Base-by-base conservation (phyloP, 306 rosid species). In the Cucurbita argyrosperma region DNA sequence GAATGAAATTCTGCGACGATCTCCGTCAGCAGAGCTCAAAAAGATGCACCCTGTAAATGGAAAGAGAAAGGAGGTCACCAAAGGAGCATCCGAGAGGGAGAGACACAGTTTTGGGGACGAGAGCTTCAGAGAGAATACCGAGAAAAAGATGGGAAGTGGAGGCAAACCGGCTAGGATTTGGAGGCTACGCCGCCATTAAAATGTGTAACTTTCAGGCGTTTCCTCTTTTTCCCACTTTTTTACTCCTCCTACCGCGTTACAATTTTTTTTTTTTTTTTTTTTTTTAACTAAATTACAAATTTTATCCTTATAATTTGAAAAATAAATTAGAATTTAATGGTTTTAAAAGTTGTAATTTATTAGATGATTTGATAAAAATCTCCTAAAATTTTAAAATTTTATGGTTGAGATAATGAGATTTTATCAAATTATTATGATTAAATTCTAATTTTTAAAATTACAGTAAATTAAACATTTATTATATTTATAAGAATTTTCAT, bases 41-140 rank as follows among this genome's bases (percentile, higher is more conserved):
- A 23, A 26, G 11, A 45, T 12, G 7, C 55, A 49, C 4, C 74
- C 38, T 69, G 74, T 15, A 49, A 69, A 69, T 15, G 8, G 43
- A 26, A 13, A 69, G 4, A 26, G 43, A 49, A 30, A 69, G 23
- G 7, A 1, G 10, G 15, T 49, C 45, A 23, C 18, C 14, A n/a
- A 23, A 19, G 72, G 56, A 23, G 71, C 15, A n/a, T 65, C 35
- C 15, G 42, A 46, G 50, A 64, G 15, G 50, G 50, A 40, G 0
- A 18, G 6, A 63, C 10, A 21, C 26, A 16, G 39, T 23, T 45
- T 21, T 21, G 73, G 56, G 12, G 21, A 23, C 5, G 13, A 14
- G 19, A 46, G 74, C 19, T 68, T 15, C 74, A 68, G 74, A 68
- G 71, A 64, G 61, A 66, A 19, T 64, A n/a, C 47, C 71, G 50